Base-by-base conservation (phyloP, 2,329 filamentous ascomycete species). In the Alternaria ethzedia region DNA sequence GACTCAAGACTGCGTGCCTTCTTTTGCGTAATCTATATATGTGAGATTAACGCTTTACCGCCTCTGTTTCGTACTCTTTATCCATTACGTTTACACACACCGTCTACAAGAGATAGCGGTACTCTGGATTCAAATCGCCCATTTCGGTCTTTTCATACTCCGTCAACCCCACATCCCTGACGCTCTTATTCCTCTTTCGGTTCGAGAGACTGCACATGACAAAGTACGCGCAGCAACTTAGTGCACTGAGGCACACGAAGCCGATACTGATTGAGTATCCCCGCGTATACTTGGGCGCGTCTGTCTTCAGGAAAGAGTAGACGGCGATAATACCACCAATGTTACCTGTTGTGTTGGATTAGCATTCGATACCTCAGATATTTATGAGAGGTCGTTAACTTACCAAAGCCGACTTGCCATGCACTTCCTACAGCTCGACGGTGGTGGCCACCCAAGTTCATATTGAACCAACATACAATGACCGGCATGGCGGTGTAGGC, bases 401-500 rank as follows among this genome's bases (percentile, higher is more conserved):
- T 50, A 60, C 47, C 59, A 20, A 64, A 62, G 0, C 80, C 82
- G 17, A 86, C 79, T 63, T 86, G 84, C 82, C 83, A 86, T 0
- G 84, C 85, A 12, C 74, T 77, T 0, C 84, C 84, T 0, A 86
- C 81, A 6, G 81, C 76, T 44, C 85, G 79, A 3, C 84, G 75
- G 63, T 85, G 84, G 61, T 86, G 85, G 2, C 83, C 83, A 12
- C 84, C 82, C 1, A 86, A 77, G 60, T 87, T 86, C 83, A 86
- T 85, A 57, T 84, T 85, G 77, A 85, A 85, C 84, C 84, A 86
- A 66, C 85, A 86, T 6, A 84, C 81, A 46, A 94, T 88, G 28
- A 97, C 89, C 0, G 95, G 94, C 91, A 97, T 94, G n/a, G 94
- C 92, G 1, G 89, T 89, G 80, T 96, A 97, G 0, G 88, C 86